These are phyloP conservation scores for Trypanosoma mega DNA, from an alignment of 208 protist genomes.

Conservation along the genomic window DNA sequence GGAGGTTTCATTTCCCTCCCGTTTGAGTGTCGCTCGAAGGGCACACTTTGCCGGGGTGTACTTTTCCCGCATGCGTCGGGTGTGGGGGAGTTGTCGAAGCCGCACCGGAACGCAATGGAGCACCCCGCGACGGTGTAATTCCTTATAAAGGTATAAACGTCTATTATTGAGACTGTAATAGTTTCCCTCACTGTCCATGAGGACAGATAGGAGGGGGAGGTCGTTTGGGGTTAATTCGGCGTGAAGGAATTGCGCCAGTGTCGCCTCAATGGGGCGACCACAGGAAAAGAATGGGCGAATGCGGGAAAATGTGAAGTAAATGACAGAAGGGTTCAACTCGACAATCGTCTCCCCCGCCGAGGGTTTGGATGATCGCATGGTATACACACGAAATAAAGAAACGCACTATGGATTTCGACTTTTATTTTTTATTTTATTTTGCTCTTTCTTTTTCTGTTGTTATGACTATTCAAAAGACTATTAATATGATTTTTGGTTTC, in stretches of 20 bases:
- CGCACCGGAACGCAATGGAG: slow-evolving; percentile 61
- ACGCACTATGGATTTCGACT: too few relatives aligned
- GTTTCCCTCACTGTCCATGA: slow-evolving; percentile 39
- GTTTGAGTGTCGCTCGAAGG: slow-evolving; percentile 69
- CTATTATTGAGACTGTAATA: slow-evolving; percentile 89
- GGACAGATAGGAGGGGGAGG: slow-evolving; percentile 72
- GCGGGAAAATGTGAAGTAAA: slow-evolving; percentile 89
- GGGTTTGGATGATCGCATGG: background rate
- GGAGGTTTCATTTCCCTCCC: slow-evolving; percentile 17
- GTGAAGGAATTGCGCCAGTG: slow-evolving; percentile 56
- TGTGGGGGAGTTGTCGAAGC: slow-evolving; percentile 56
- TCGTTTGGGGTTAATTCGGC: slow-evolving; percentile 49
- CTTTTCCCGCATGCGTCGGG: slow-evolving; percentile 69
- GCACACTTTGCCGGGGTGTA: slow-evolving; percentile 78
- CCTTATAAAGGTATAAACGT: slow-evolving; percentile 83
- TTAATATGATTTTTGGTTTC: too few relatives aligned
- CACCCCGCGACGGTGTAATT: slow-evolving; percentile 43
- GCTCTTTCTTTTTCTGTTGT: too few relatives aligned
- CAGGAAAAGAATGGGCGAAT: slow-evolving; percentile 83
- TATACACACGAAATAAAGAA: background rate
- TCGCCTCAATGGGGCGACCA: slow-evolving; percentile 75
- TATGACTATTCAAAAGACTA: too few relatives aligned
- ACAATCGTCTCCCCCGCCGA: slow-evolving; percentile 28
- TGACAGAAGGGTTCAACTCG: slow-evolving; percentile 48
- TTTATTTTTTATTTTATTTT: too few relatives aligned